phyloP scores from a whole-genome alignment of 1,284 basidiomycete genomes.

The Sphaerobolus stellatus region DNA sequence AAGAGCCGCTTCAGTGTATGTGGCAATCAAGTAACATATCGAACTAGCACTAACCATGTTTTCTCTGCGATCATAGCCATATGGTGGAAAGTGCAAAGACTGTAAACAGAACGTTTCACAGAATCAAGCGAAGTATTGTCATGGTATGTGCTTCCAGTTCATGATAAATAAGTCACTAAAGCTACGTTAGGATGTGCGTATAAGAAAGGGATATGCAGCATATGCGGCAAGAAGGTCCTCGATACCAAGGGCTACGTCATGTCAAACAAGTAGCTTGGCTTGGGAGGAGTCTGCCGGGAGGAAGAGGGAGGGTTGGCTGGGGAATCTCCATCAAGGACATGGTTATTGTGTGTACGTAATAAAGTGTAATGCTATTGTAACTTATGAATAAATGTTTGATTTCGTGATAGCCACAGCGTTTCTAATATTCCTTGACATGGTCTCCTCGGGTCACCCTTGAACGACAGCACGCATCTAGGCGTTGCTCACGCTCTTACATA shows the following conservation, averaged over 20 bases:
- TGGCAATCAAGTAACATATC: conserved; percentile 9
- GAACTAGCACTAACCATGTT: not conserved
- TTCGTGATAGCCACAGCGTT: no score
- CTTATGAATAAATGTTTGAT: no score
- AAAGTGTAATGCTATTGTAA: no score
- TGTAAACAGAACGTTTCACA: conserved; percentile 79
- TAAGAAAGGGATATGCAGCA: conserved; percentile 78
- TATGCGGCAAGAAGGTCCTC: conserved; percentile 80
- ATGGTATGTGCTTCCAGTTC: conserved; percentile 49
- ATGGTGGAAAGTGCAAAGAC: conserved; percentile 79
- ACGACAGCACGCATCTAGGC: no score
- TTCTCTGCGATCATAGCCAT: conserved; percentile 51
- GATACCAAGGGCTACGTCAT: conserved; percentile 80
- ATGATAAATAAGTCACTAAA: conserved; percentile 11
- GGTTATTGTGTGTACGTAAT: no score
- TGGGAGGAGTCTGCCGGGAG: no score
- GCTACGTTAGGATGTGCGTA: conserved; percentile 69
- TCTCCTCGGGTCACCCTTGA: no score
- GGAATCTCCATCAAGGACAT: no score
- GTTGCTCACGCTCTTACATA: no score
- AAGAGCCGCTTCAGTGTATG: conserved; percentile 56
- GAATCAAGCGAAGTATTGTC: conserved; percentile 83
- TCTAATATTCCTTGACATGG: no score
- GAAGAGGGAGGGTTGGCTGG: no score
- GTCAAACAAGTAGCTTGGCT: conserved; percentile 63